Conservation (phyloP, 176 grass and related monocot species). For the Rhynchospora breviuscula region DNA sequence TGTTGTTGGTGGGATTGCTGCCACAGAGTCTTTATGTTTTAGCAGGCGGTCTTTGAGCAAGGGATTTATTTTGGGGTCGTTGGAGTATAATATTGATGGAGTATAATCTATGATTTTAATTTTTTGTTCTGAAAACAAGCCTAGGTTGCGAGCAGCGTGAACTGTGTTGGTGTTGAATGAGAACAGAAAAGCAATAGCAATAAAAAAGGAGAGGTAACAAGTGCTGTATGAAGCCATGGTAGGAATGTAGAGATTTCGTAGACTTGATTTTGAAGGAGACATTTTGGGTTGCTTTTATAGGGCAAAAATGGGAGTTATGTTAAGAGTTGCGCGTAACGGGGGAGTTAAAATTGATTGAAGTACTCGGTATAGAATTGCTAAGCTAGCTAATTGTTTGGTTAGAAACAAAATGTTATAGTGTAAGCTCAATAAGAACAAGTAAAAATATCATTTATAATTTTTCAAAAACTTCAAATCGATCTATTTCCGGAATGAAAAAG, state of each 20-base stretch:
- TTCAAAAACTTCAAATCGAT: too few relatives aligned
- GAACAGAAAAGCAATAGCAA: neutral
- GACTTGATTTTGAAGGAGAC: neutral
- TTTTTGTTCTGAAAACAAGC: neutral
- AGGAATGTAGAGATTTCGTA: neutral
- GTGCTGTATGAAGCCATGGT: constrained; percentile 9
- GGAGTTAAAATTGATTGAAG: too few relatives aligned
- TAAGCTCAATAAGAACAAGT: too few relatives aligned
- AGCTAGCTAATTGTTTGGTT: too few relatives aligned
- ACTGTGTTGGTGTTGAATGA: neutral
- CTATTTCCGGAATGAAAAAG: too few relatives aligned
- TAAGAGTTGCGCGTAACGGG: neutral
- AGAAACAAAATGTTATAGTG: too few relatives aligned
- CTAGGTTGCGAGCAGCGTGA: neutral
- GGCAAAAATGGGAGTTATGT: neutral
- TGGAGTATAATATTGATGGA: too few relatives aligned
- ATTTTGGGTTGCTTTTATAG: neutral
- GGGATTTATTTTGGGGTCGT: neutral
- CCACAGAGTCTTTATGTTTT: neutral
- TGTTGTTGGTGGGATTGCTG: neutral
- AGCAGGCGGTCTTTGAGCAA: neutral
- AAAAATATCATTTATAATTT: too few relatives aligned
- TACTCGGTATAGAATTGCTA: too few relatives aligned
- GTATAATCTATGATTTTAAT: too few relatives aligned
- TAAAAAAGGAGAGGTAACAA: neutral